Evolutionary conservation across 2,329 filamentous ascomycete species (phyloP), one percentile per base, ranked within the genome.

Genomic region (Sphaerulina vaccinii): DNA sequence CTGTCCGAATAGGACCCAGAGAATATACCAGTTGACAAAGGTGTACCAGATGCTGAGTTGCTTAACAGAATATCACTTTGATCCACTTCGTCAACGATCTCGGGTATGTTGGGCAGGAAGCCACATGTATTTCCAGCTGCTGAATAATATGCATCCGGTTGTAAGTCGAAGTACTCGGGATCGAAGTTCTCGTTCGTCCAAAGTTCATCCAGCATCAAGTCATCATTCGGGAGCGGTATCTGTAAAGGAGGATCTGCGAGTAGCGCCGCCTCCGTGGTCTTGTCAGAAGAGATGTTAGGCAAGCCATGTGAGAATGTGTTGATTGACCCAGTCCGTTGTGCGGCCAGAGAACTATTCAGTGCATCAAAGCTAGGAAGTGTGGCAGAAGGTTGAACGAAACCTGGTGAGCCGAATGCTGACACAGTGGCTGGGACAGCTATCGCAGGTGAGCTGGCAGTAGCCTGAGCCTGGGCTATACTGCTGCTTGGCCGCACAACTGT

Each of bases 21-120:
- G 23, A 55, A 56, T 18, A 53, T 49, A 16, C 49, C 56, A n/a
- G 48, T 59, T 1, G 56, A 62, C 13, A 58, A 38, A 7, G 61
- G 61, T 11, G 59, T 62, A 3, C 43, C 58, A 6, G 58, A 55
- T 8, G 53, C 55, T 3, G 60, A 58, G 16, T 62, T 58, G 15
- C 35, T 55, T 21, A 54, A 37, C 22, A 57, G 48, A 7, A 65
- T 46, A 19, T 62, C 59, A 13, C 51, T 56, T 15, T 61, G 60
- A 24, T 68, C 65, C 7, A 66, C 63, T 41, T 68, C 65, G 35
- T 67, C 64, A 10, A 68, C 56, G 19, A 68, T 68, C 42, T 63
- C 61, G 5, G 63, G 63, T 13, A 63, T 55, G 23, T 64, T 60
- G 1, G 65, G 63, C 21, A 68, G 55, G 45, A 68, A 68, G 16